Base-by-base conservation (phyloP, 2,329 filamentous ascomycete species). In the Pseudogymnoascus sp. region DNA sequence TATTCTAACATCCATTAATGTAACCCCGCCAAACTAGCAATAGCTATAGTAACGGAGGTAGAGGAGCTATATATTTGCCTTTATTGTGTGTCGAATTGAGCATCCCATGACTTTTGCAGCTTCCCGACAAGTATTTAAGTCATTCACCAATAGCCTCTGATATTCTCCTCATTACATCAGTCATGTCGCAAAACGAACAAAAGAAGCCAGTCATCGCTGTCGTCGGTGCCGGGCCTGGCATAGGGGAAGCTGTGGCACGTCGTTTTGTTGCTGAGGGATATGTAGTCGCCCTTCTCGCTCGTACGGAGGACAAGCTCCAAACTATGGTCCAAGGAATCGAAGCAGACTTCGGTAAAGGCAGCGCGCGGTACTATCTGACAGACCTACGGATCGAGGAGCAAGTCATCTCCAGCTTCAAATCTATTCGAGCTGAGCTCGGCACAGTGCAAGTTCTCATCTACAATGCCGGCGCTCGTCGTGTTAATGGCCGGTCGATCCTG, bases 401-500 rank as follows among this genome's bases (percentile, higher is more conserved):
- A 40, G 61, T 68, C 34, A 26, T 65, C 16, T 42, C 61, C 4
- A 66, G 62, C 36, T 68, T 68, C 54, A 79, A 54, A 5, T 40
- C 47, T 2, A 68, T 68, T 60, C 34, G 39, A 3, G 12, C 18
- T 4, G 66, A 68, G 23, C 62, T 68, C 2, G 66, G 67, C 5
- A 62, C 63, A 14, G 66, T 67, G 2, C 45, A 63, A 2, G 67
- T 68, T 14, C 60, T 68, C 6, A 64, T 68, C 8, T 68, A 68
- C 57, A 68, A 68, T 23, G 66, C 67, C 3, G 67, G 67, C 6
- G 67, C 67, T n/a, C 62, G 67, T 7, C 62, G 67, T 18, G 67
- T 68, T 1, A 68, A 68, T 40, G 67, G 67, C n/a, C 61, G 61
- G 8, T 59, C 62, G 5, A 64, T 68, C 18, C 62, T 68, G 4